Evolutionary conservation across 768 basidiomycete species (phyloP).

Genomic region (Leucocoprinus leucothites): DNA sequence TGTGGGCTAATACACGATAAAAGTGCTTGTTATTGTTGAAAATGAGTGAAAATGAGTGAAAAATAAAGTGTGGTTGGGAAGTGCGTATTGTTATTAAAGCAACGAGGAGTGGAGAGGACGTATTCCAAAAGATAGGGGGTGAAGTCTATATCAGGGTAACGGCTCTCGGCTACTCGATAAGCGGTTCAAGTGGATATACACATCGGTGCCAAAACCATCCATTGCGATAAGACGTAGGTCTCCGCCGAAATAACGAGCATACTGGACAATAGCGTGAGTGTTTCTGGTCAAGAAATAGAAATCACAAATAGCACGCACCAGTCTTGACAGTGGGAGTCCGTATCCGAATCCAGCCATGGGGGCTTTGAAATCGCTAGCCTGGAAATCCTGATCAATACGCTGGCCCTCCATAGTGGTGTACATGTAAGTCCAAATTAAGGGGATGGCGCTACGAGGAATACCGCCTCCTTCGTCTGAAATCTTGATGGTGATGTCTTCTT

Average conservation of each 20-base stretch:
- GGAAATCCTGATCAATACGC: slow-evolving; percentile 73
- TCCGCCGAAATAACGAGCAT: slow-evolving; percentile 93
- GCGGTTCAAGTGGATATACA: slow-evolving; percentile 88
- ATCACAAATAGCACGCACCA: slow-evolving; percentile 52
- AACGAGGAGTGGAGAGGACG: neutral
- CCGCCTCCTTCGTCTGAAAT: slow-evolving; percentile 97
- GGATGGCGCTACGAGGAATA: slow-evolving; percentile 84
- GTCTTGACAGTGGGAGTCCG: slow-evolving; percentile 84
- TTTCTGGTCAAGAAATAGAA: neutral
- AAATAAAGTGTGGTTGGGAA: no score
- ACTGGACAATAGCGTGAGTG: slow-evolving; percentile 38
- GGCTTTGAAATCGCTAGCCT: slow-evolving; percentile 89
- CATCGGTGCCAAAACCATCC: slow-evolving; percentile 97
- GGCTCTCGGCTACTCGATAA: slow-evolving; percentile 83
- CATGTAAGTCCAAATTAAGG: slow-evolving; percentile 99
- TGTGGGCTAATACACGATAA: no score
- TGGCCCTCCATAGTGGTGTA: slow-evolving; percentile 83
- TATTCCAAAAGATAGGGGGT: neutral
- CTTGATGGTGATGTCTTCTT: slow-evolving; percentile 98
- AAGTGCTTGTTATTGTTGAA: no score
- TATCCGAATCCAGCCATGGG: slow-evolving; percentile 99
- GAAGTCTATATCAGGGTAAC: slow-evolving; percentile 40
- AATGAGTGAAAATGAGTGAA: no score
- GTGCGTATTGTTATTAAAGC: no score
- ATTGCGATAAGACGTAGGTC: slow-evolving; percentile 93